phyloP scores from a whole-genome alignment of 75 land plant species.

The Cunninghamia lanceolata region DNA sequence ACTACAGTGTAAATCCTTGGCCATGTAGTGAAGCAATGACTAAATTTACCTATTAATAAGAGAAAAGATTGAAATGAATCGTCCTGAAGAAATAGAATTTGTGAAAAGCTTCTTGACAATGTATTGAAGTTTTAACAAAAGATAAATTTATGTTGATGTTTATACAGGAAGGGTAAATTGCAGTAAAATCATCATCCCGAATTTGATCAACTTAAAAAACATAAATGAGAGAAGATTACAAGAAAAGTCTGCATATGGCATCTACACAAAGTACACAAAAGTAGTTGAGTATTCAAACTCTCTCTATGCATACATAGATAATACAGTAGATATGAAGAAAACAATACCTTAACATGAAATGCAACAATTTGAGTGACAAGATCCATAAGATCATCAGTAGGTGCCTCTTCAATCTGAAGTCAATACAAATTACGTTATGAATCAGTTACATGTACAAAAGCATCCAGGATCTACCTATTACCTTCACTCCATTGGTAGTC shows the following conservation, averaged over 20 bases:
- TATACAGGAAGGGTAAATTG: neutral
- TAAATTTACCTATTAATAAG: neutral
- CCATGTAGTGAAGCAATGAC: neutral
- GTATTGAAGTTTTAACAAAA: neutral
- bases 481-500: neutral
- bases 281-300: neutral
- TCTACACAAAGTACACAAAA: neutral
- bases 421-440: neutral
- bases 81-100: neutral
- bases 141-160: neutral
- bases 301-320: neutral
- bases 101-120: neutral
- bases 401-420: conserved; percentile 66
- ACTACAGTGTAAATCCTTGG: no score
- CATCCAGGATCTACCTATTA: neutral
- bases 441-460: neutral
- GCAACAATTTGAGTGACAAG: conserved; percentile 94
- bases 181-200: neutral
- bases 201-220: neutral
- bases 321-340: neutral
- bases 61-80: neutral
- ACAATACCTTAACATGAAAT: conserved; percentile 94
- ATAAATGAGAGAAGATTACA: neutral
- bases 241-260: neutral
- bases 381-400: conserved; percentile 89